These are phyloP conservation scores for Ceratocystis lukuohia DNA, from an alignment of 2,329 filamentous ascomycete species.

Conservation along the genomic window DNA sequence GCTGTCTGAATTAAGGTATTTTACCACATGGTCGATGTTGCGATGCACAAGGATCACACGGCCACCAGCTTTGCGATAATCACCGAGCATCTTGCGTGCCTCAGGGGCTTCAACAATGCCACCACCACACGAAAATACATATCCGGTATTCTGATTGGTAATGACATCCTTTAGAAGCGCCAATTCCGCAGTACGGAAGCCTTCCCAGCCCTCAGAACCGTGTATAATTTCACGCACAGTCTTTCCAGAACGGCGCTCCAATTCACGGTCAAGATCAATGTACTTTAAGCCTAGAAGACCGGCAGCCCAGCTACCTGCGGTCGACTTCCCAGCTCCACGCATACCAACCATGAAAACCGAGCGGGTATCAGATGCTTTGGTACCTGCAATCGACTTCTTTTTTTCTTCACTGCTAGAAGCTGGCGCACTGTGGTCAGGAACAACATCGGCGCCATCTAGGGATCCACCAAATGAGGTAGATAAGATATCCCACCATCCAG, in stretches of 20 bases:
- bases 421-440: conserved; percentile 19
- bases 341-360: conserved; percentile 95
- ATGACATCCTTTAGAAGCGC: conserved; percentile 60
- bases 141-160: conserved; percentile 56
- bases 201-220: conserved; percentile 62
- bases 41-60: conserved; percentile 79
- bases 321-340: conserved; percentile 94
- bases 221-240: conserved; percentile 79
- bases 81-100: conserved; percentile 59
- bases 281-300: conserved; percentile 62
- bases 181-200: conserved; percentile 69
- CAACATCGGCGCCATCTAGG: conserved; percentile 53
- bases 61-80: conserved; percentile 63
- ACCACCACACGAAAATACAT: conserved; percentile 88
- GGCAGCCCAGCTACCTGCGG: conserved; percentile 74
- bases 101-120: conserved; percentile 79
- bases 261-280: conserved; percentile 74
- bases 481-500: conserved; percentile 92
- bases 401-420: conserved; percentile 9
- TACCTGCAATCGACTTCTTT: background rate
- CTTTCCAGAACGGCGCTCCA: conserved; percentile 60
- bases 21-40: conserved; percentile 74
- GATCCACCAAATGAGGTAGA: conserved; percentile 38
- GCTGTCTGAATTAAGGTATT: conserved; percentile 79
- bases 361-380: conserved; percentile 26